Evolutionary conservation across 805 yeast genomes (phyloP).

Genomic region (Candida gorgasii): DNA sequence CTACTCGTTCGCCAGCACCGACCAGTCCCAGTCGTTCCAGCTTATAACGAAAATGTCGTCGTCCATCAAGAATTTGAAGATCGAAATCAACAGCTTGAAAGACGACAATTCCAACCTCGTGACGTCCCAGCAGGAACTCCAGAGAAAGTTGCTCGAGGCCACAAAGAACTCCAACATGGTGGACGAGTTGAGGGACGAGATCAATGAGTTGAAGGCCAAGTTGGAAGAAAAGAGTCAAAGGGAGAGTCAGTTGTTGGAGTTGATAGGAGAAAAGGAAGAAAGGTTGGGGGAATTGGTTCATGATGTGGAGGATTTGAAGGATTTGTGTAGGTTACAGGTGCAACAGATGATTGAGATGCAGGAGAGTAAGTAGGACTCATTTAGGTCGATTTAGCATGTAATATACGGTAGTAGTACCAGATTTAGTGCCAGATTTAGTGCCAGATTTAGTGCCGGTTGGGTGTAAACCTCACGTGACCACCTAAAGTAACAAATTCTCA

Average conservation of each 20-base stretch:
- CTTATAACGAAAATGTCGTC: constrained; percentile 72
- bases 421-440: too few species aligned
- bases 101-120: constrained; percentile 60
- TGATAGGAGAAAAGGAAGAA: constrained; percentile 87
- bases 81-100: constrained; percentile 64
- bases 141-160: constrained; percentile 61
- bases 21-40: constrained; percentile 43
- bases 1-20: background rate
- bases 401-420: too few species aligned
- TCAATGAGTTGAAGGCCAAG: constrained; percentile 27
- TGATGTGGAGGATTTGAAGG: constrained; percentile 87
- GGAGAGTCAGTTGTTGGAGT: constrained; percentile 60
- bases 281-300: constrained; percentile 80
- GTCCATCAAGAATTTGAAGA: constrained; percentile 75
- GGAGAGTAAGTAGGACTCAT: too few species aligned
- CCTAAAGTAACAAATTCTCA: background rate
- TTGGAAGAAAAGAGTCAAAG: constrained; percentile 5
- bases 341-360: constrained; percentile 79
- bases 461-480: too few species aligned
- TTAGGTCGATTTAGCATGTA: too few species aligned
- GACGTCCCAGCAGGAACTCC: constrained; percentile 63
- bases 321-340: constrained; percentile 77
- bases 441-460: too few species aligned
- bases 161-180: constrained; percentile 30
- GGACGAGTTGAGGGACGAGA: constrained; percentile 22